These are phyloP conservation scores for Candida khao-thaluensis DNA, from an alignment of 805 yeast genomes.

Conservation along the genomic window DNA sequence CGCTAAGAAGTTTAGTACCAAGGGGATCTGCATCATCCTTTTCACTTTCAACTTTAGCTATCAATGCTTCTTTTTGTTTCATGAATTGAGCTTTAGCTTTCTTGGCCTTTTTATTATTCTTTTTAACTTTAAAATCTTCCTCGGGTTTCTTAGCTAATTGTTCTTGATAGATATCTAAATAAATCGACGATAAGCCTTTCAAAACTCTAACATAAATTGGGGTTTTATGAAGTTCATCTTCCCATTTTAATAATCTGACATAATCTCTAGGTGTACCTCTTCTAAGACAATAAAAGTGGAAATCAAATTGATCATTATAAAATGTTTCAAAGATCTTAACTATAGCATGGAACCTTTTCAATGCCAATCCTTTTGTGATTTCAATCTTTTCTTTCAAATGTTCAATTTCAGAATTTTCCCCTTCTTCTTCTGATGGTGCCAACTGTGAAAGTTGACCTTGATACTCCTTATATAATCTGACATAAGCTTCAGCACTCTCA, in stretches of 20 bases:
- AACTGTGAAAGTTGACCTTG: slow-evolving; percentile 18
- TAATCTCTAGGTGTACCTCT: slow-evolving; percentile 89
- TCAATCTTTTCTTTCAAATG: slow-evolving; percentile 44
- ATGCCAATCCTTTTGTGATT: slow-evolving; percentile 63
- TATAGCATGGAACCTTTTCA: slow-evolving; percentile 73
- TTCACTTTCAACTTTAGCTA: slow-evolving; percentile 43
- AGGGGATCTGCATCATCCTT: slow-evolving; percentile 58
- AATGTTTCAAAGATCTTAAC: slow-evolving; percentile 67
- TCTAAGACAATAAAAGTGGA: slow-evolving; percentile 89
- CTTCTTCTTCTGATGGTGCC: slow-evolving; percentile 31
- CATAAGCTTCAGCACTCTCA: slow-evolving; percentile 83
- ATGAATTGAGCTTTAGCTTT: slow-evolving; percentile 50
- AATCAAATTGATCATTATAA: slow-evolving; percentile 85
- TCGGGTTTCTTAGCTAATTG: slow-evolving; percentile 17
- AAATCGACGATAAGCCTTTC: slow-evolving; percentile 59
- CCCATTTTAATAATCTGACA: slow-evolving; percentile 77
- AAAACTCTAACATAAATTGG: slow-evolving; percentile 74
- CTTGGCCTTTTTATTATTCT: slow-evolving; percentile 51
- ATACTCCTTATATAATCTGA: slow-evolving; percentile 48
- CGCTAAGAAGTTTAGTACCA: slow-evolving; percentile 46
- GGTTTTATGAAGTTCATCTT: slow-evolving; percentile 64
- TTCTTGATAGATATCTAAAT: slow-evolving; percentile 42
- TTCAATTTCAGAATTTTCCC: slow-evolving; percentile 11
- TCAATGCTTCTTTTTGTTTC: slow-evolving; percentile 56
- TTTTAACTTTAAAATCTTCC: slow-evolving; percentile 17